Evolutionary conservation across 441 rosid species (phyloP).

Genomic region (Kokia cookei): DNA sequence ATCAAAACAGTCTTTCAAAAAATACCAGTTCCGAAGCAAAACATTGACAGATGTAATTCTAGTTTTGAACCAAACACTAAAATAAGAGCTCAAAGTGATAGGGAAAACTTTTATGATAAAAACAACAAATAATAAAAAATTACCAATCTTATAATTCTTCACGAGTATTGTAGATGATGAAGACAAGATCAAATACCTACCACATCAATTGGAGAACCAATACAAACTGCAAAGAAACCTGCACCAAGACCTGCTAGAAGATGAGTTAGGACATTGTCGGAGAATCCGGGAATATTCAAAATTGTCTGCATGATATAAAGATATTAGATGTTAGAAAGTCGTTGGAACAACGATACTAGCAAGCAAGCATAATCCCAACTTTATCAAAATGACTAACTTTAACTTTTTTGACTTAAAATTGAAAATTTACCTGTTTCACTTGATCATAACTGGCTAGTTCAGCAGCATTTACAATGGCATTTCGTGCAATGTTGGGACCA

Average conservation of each 20-base stretch:
- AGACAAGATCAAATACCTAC: conserved; percentile 29
- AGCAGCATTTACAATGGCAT: conserved; percentile 74
- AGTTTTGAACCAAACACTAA: not conserved
- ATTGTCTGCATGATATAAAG: conserved; percentile 57
- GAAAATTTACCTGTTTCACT: conserved; percentile 47
- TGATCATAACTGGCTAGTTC: conserved; percentile 80
- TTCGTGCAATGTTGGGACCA: conserved; percentile 75
- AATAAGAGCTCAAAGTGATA: conserved; percentile 6
- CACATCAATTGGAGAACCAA: conserved; percentile 80
- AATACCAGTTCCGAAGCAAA: not conserved
- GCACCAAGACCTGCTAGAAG: conserved; percentile 70
- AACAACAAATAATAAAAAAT: not conserved
- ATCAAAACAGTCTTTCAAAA: not conserved
- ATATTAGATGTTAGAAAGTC: conserved; percentile 31
- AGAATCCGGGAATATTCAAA: conserved; percentile 69
- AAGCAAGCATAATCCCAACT: conserved; percentile 1
- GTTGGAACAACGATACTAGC: not conserved
- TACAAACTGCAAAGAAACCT: conserved; percentile 68
- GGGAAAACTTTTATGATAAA: not conserved
- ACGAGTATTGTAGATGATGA: not conserved
- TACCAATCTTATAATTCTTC: not conserved
- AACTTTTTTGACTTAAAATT: not conserved
- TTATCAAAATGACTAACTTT: not conserved
- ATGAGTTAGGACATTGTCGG: conserved; percentile 60
- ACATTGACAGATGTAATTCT: not conserved